Evolutionary conservation across 2,329 filamentous ascomycete genomes (phyloP).

Genomic region (Cercospora berteroae): DNA sequence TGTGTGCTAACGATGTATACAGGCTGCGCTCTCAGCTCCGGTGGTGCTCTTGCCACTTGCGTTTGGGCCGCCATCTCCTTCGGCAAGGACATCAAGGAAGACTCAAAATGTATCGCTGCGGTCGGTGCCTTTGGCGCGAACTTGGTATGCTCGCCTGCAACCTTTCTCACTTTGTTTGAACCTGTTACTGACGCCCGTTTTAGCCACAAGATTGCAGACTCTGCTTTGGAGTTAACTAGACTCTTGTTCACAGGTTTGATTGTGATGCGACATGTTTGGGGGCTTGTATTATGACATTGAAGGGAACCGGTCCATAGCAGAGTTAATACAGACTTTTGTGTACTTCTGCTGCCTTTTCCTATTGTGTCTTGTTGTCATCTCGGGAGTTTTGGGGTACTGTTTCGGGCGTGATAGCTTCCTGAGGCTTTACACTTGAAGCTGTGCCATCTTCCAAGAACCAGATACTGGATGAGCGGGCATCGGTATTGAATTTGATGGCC

Average conservation of each 20-base stretch:
- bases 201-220: conserved; percentile 1
- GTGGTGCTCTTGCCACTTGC: not conserved
- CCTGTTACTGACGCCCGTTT: not conserved
- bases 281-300: not conserved
- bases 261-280: not conserved
- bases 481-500: not conserved
- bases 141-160: not conserved
- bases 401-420: not conserved
- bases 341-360: not conserved
- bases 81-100: conserved; percentile 9
- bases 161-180: not conserved
- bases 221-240: not conserved
- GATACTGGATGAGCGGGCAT: too few relatives aligned
- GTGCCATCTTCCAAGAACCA: too few relatives aligned
- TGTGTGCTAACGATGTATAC: not conserved
- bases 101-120: conserved; percentile 2
- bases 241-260: not conserved
- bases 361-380: not conserved
- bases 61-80: conserved; percentile 3
- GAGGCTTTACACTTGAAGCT: not conserved
- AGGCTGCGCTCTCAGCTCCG: conserved; percentile 5
- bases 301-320: not conserved
- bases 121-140: not conserved
- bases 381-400: not conserved
- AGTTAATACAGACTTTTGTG: not conserved